A percentile compares a stretch with the other conserved stretches of the same genome.
These are phyloP conservation scores for Verticillium nubilum DNA, from an alignment of 2,329 filamentous ascomycete genomes.

Conservation along the genomic window DNA sequence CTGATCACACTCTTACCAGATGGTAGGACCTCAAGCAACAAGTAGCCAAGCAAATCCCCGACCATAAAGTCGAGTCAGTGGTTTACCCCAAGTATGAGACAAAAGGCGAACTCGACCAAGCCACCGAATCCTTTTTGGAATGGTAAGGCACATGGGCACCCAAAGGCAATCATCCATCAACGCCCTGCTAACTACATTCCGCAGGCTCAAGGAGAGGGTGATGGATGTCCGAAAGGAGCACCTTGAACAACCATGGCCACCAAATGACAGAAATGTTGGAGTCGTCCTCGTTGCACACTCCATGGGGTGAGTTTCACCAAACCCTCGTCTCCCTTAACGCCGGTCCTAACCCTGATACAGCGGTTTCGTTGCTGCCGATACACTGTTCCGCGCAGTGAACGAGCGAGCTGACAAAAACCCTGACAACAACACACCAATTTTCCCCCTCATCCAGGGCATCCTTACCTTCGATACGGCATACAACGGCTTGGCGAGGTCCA, in stretches of 20 bases:
- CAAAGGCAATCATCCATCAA: background rate
- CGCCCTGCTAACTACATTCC: background rate
- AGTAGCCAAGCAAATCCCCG: constrained; percentile 53
- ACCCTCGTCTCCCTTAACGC: no score
- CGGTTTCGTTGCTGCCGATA: constrained; percentile 79
- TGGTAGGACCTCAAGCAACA: constrained; percentile 49
- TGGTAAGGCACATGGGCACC: constrained; percentile 27
- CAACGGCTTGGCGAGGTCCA: constrained; percentile 56
- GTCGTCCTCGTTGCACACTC: constrained; percentile 79
- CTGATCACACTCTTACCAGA: background rate
- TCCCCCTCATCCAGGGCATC: constrained; percentile 75
- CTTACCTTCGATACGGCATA: constrained; percentile 84
- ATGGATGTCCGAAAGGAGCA: constrained; percentile 70
- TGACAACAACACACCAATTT: constrained; percentile 46
- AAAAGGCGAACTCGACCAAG: constrained; percentile 56
- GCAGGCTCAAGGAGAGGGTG: constrained; percentile 72
- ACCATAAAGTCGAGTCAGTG: constrained; percentile 54
- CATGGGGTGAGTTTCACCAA: constrained; percentile 51
- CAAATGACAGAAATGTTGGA: constrained; percentile 72
- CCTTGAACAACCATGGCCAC: constrained; percentile 67
- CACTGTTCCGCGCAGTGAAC: constrained; percentile 65
- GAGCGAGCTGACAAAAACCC: constrained; percentile 46
- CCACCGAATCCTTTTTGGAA: constrained; percentile 37
- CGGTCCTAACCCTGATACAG: constrained; percentile 23
- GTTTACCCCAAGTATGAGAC: constrained; percentile 72